Evolutionary conservation across 1,284 basidiomycete species (phyloP).

Genomic region (Fomitiporia mediterranea): DNA sequence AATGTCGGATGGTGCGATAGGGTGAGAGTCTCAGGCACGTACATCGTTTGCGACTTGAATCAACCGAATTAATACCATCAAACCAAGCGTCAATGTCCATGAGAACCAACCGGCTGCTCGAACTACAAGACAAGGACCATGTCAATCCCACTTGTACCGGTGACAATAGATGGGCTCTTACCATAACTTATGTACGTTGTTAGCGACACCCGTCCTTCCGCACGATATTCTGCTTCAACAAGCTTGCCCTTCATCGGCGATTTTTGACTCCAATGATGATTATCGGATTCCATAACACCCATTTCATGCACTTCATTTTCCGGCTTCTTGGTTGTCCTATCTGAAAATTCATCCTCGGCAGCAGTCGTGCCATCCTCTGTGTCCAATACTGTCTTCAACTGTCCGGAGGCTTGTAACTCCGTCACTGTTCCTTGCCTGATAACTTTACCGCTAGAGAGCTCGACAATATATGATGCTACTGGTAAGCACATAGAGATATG

Average conservation of each 20-base stretch:
- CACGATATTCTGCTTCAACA: constrained; percentile 57
- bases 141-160: neutral
- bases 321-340: constrained; percentile 23
- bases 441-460: constrained; percentile 57
- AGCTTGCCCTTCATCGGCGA: constrained; percentile 43
- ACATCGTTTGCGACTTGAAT: constrained; percentile 59
- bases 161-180: neutral
- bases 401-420: constrained; percentile 47
- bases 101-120: constrained; percentile 53
- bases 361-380: constrained; percentile 39
- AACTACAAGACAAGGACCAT: constrained; percentile 47
- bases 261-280: constrained; percentile 17
- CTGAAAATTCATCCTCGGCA: constrained; percentile 23
- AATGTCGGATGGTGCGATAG: too few species aligned
- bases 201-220: constrained; percentile 58
- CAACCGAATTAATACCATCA: constrained; percentile 52
- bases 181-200: constrained; percentile 38
- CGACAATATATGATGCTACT: constrained; percentile 59
- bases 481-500: constrained; percentile 73
- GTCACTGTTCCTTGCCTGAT: constrained; percentile 53
- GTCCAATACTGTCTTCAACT: constrained; percentile 48
- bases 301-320: constrained; percentile 40
- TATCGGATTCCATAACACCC: constrained; percentile 29
- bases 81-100: constrained; percentile 49
- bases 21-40: constrained; percentile 21